Percentiles rank a stretch among this genome's conserved stretches.
Evolutionary conservation across 768 basidiomycete species (phyloP).

Genomic region (Tricholoma sp.): DNA sequence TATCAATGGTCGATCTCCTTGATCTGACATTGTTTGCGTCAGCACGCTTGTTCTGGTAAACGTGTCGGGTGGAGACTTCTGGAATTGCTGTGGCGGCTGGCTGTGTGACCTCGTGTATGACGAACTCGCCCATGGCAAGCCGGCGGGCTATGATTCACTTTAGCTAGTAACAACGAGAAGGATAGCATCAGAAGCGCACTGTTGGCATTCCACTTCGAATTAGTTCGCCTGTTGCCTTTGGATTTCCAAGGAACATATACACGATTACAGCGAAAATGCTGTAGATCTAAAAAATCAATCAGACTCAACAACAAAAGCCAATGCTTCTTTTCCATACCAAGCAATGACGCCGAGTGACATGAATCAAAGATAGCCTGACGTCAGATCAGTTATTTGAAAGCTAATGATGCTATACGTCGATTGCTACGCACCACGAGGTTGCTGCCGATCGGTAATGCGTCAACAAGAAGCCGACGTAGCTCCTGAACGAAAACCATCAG

Average conservation of each 20-base stretch:
- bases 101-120: neutral
- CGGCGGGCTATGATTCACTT: conserved; percentile 9
- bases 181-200: conserved; percentile 15
- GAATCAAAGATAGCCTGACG: conserved; percentile 31
- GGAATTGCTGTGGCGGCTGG: neutral
- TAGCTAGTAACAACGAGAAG: neutral
- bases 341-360: conserved; percentile 36
- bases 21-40: conserved; percentile 12
- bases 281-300: conserved; percentile 25
- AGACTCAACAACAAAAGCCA: neutral
- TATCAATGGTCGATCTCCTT: conserved; percentile 19
- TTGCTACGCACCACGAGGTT: conserved; percentile 28
- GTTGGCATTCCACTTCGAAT: conserved; percentile 25
- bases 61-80: conserved; percentile 12
- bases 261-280: conserved; percentile 39
- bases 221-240: conserved; percentile 33
- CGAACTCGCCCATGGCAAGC: conserved; percentile 10
- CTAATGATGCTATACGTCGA: too few relatives aligned
- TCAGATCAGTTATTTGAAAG: too few relatives aligned
- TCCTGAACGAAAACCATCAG: conserved; percentile 16
- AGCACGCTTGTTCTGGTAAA: conserved; percentile 22
- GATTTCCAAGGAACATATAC: conserved; percentile 44
- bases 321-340: conserved; percentile 21
- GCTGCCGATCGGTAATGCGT: conserved; percentile 30
- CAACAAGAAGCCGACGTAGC: conserved; percentile 30